These are phyloP conservation scores for Taphrina flavorubra DNA, from an alignment of 1,139 yeast species.

Conservation along the genomic window DNA sequence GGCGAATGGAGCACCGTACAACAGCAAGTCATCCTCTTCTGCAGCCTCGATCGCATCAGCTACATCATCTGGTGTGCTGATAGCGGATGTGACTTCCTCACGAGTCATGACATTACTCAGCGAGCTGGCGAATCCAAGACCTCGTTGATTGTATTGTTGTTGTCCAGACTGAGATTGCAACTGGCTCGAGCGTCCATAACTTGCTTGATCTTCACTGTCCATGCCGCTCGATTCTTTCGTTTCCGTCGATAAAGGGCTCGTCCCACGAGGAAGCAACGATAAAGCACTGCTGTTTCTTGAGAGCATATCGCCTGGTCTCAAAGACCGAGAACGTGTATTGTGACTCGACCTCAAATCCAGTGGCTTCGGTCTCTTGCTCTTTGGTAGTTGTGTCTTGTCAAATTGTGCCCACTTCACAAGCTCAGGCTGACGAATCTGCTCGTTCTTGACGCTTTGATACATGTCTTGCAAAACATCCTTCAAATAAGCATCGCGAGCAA, in stretches of 20 bases:
- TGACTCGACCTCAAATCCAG: constrained; percentile 1
- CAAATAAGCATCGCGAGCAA: constrained; percentile 19
- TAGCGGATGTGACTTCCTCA: constrained; percentile 46
- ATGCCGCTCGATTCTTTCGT: background rate
- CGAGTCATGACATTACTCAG: constrained; percentile 49
- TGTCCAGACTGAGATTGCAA: background rate
- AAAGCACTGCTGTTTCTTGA: background rate
- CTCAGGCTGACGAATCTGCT: constrained; percentile 39
- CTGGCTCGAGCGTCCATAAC: background rate
- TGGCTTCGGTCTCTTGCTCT: constrained; percentile 3
- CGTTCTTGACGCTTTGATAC: constrained; percentile 40
- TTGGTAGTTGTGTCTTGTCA: background rate
- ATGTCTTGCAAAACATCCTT: constrained; percentile 35
- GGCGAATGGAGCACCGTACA: constrained; percentile 77
- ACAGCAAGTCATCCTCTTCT: constrained; percentile 64
- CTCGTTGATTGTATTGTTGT: background rate
- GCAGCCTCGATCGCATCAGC: constrained; percentile 46
- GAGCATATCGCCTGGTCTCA: constrained; percentile 15
- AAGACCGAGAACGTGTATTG: constrained; percentile 9
- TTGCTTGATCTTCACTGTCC: background rate
- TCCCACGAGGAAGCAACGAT: background rate
- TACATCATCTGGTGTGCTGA: background rate
- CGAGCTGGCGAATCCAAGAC: constrained; percentile 51
- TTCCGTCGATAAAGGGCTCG: background rate
- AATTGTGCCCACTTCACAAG: background rate